Conservation (phyloP, 1,139 yeast species). For the Hyphopichia khmerensis region DNA sequence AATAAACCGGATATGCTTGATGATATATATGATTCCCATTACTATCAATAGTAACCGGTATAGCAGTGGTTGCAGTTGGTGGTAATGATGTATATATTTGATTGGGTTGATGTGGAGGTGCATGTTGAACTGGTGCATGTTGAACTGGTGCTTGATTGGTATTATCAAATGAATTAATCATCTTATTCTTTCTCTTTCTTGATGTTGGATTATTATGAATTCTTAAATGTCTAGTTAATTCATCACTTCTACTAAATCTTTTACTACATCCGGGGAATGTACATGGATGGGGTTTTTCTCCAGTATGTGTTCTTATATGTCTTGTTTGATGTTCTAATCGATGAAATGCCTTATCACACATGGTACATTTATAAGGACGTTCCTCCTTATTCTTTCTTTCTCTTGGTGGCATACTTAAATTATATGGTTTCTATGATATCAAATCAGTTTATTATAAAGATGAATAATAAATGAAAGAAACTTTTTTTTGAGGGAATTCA, state of each 20-base stretch:
- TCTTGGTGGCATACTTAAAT: no score
- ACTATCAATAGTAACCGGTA: conserved; percentile 34
- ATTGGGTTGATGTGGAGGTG: no score
- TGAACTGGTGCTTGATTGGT: not conserved
- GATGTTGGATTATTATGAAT: conserved; percentile 81
- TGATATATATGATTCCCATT: conserved; percentile 37
- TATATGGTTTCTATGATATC: no score
- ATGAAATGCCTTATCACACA: conserved; percentile 90
- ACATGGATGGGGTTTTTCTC: conserved; percentile 92
- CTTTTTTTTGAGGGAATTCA: no score
- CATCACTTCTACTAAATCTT: conserved; percentile 85
- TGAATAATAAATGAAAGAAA: no score
- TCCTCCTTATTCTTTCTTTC: conserved; percentile 23
- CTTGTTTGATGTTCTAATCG: conserved; percentile 92
- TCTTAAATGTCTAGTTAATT: conserved; percentile 83
- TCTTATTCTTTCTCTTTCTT: conserved; percentile 51
- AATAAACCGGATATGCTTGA: conserved; percentile 36
- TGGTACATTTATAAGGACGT: conserved; percentile 86
- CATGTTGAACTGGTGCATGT: not conserved
- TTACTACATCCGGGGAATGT: conserved; percentile 84
- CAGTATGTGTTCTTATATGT: conserved; percentile 93
- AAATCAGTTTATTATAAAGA: no score
- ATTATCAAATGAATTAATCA: not conserved
- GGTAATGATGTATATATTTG: not conserved
- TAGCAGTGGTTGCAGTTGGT: conserved; percentile 12